Conservation (phyloP, 345 rosid species). For the Hypericum perforatum region DNA sequence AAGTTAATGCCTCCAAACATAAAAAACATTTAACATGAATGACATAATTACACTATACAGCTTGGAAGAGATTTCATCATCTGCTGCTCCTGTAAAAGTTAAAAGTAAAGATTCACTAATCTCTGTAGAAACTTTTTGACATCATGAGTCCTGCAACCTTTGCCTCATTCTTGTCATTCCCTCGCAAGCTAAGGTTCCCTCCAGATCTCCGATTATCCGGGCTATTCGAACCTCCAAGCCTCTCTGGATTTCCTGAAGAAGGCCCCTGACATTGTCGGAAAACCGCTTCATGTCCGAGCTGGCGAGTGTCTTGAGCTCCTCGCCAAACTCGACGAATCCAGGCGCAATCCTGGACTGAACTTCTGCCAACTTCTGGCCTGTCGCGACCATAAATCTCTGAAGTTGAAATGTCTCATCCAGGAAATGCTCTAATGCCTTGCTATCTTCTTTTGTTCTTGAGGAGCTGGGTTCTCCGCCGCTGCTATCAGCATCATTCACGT, state of each 20-base stretch:
- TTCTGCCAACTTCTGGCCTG: slow-evolving; percentile 77
- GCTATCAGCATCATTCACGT: slow-evolving; percentile 30
- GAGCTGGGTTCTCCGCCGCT: slow-evolving; percentile 19
- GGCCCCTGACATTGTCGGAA: slow-evolving; percentile 44
- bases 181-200: slow-evolving; percentile 77
- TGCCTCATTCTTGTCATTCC: slow-evolving; percentile 59
- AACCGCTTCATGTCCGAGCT: slow-evolving; percentile 58
- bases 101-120: no score
- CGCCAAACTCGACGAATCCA: slow-evolving; percentile 38
- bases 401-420: slow-evolving; percentile 84
- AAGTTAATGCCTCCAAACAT: no score
- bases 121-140: not conserved
- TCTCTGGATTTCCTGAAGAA: slow-evolving; percentile 79
- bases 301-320: slow-evolving; percentile 33
- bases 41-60: no score
- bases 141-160: slow-evolving; percentile 11
- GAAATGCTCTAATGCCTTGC: slow-evolving; percentile 52
- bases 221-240: slow-evolving; percentile 89
- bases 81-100: no score
- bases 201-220: slow-evolving; percentile 77
- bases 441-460: slow-evolving; percentile 31
- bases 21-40: no score
- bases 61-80: no score
- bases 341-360: slow-evolving; percentile 56
- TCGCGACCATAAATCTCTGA: slow-evolving; percentile 71